phyloP scores from a whole-genome alignment of 2,329 filamentous ascomycete genomes.

The Stagonosporopsis chrysanthemi region DNA sequence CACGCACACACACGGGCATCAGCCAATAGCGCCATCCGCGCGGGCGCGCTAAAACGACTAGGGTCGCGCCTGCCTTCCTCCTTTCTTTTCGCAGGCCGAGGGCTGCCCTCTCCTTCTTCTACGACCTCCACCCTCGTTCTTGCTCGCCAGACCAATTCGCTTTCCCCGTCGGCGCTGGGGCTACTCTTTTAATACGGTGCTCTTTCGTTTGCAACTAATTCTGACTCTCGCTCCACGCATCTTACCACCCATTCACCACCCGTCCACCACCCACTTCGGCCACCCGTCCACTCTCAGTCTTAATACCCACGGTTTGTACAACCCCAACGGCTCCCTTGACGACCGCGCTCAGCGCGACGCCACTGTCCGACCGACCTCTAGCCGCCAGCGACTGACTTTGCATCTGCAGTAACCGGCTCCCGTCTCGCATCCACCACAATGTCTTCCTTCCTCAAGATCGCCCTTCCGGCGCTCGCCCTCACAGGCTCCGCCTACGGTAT shows the following conservation, averaged over 20 bases:
- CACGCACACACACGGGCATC: conserved; percentile 1
- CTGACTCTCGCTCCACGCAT: conserved; percentile 50
- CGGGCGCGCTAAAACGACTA: conserved; percentile 17
- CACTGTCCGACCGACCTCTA: conserved; percentile 16
- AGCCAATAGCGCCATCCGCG: conserved; percentile 12
- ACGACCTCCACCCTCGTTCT: conserved; percentile 30
- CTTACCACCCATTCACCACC: conserved; percentile 38
- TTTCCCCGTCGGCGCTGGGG: conserved; percentile 31
- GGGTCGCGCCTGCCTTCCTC: conserved; percentile 23
- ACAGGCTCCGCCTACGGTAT: conserved; percentile 61
- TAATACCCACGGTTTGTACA: conserved; percentile 46
- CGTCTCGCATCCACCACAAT: conserved; percentile 37
- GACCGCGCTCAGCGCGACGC: conserved; percentile 8
- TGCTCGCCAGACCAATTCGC: conserved; percentile 35
- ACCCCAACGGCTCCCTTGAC: conserved; percentile 19
- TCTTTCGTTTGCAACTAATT: conserved; percentile 44
- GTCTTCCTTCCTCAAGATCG: conserved; percentile 64
- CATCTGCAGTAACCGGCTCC: conserved; percentile 30
- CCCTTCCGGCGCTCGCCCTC: conserved; percentile 64
- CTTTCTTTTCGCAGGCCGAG: conserved; percentile 23
- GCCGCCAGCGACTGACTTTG: conserved; percentile 14
- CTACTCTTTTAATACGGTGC: conserved; percentile 41
- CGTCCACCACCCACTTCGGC: conserved; percentile 26
- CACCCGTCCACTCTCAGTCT: conserved; percentile 42
- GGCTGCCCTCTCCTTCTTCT: conserved; percentile 26